phyloP scores from a whole-genome alignment of 257 asterid genomes.

The Galeopsis tetrahit region DNA sequence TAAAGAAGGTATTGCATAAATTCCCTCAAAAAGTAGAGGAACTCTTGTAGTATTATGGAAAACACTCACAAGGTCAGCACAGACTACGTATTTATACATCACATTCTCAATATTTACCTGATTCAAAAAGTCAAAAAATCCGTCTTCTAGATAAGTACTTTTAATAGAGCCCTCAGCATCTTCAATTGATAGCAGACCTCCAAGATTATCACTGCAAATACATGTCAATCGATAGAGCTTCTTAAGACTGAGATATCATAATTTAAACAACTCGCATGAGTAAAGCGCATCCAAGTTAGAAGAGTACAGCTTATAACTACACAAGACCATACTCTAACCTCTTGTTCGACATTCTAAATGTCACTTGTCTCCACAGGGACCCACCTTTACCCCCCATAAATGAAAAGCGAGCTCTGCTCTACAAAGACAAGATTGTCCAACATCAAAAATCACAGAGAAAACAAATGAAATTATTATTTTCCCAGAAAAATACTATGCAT shows the following conservation, averaged over 20 bases:
- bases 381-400: conserved; percentile 99
- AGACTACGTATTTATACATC: background rate
- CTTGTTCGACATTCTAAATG: conserved; percentile 59
- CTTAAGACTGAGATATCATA: conserved; percentile 3
- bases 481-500: background rate
- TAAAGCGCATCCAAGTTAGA: background rate
- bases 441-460: conserved; percentile 38
- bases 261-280: background rate
- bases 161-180: conserved; percentile 61
- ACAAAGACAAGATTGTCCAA: conserved; percentile 43
- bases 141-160: conserved; percentile 54
- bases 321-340: conserved; percentile 51
- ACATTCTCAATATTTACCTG: conserved; percentile 48
- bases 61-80: background rate
- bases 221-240: conserved; percentile 25
- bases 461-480: conserved; percentile 3
- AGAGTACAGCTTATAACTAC: background rate
- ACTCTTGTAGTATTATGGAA: background rate
- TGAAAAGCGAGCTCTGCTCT: conserved; percentile 99
- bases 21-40: background rate
- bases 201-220: conserved; percentile 55
- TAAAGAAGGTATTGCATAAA: background rate
- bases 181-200: conserved; percentile 77
- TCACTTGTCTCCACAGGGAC: conserved; percentile 86
- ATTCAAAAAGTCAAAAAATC: conserved; percentile 79